Base-by-base conservation (phyloP, 805 yeast genomes). In the Grigorovia humatica region DNA sequence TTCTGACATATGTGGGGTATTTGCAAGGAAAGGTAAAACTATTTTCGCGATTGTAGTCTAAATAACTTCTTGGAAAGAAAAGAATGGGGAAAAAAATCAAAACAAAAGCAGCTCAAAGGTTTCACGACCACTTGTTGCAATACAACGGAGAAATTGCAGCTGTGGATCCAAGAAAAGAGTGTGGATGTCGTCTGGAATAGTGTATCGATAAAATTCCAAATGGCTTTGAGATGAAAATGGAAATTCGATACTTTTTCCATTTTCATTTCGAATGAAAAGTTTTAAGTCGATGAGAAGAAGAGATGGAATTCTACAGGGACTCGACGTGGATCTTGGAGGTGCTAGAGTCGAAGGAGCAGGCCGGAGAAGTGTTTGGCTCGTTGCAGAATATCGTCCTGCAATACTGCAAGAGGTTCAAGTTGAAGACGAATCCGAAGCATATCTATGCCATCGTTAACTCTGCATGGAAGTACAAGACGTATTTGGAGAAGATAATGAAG, bases 381-480 rank as follows among this genome's bases (percentile, higher is more conserved):
- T 60, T 81, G 47, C 80, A 77, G 55, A 69, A 73, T 4, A 63
- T 82, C 27, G 74, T 82, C 4, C 75, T 81, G 60, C 77, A 73
- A 44, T 73, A 76, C 1, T 66, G 80, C 8, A 76, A 70, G 53
- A 68, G 66, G 45, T 73, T 71, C 51, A 73, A 72, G 58, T 64
- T 83, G 51, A 72, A 77, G 60, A 71, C 82, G 0, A 80, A 88
- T 53, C 95, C 97, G 1, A 87, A 85, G 60, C 96, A 91, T 63
- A 70, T 90, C 1, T 88, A 75, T 71, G 99, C 97, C 0, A 70
- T 91, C 29, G 88, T 89, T 23, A 74, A 81, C 35, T 85, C 95
- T 4, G 80, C 96, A 1, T 70, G 88, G 61, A 82, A 78, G 62
- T 87, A 82, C 66, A 81, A 80, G 59, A 82, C 80, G 13, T 81